A percentile compares a stretch with the other conserved stretches of the same genome.
These are phyloP conservation scores for Anthracocystis setariae DNA, from an alignment of 1,284 basidiomycete species.

Conservation along the genomic window DNA sequence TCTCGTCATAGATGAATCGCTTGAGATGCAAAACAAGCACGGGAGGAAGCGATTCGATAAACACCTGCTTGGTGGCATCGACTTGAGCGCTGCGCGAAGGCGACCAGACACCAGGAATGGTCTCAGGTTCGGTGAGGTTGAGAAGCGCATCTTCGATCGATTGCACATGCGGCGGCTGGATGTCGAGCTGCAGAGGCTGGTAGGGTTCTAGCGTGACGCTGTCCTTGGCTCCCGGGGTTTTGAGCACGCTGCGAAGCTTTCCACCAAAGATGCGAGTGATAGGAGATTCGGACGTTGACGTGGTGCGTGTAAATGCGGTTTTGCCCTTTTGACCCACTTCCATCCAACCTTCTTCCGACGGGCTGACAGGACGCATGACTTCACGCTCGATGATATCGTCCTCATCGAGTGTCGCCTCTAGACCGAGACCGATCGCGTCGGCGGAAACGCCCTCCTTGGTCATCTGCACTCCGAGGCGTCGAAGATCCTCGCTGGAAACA, in stretches of 20 bases:
- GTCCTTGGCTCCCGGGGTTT: slow-evolving; percentile 82
- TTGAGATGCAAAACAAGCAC: slow-evolving; percentile 92
- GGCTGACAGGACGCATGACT: slow-evolving; percentile 59
- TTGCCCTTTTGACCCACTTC: slow-evolving; percentile 93
- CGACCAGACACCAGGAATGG: slow-evolving; percentile 77
- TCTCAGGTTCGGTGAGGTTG: slow-evolving; percentile 82
- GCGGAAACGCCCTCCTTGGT: slow-evolving; percentile 17
- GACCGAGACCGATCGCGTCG: slow-evolving; percentile 19
- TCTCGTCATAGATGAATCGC: slow-evolving; percentile 88
- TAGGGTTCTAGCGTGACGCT: slow-evolving; percentile 92
- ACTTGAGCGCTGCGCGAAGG: slow-evolving; percentile 69
- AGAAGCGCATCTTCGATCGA: slow-evolving; percentile 85
- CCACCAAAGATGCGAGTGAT: slow-evolving; percentile 93
- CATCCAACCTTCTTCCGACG: slow-evolving; percentile 74
- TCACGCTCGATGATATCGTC: slow-evolving; percentile 72
- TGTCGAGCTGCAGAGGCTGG: slow-evolving; percentile 87
- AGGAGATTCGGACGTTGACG: slow-evolving; percentile 83
- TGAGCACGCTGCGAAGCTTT: slow-evolving; percentile 86
- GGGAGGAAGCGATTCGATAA: slow-evolving; percentile 84
- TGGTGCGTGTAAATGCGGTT: slow-evolving; percentile 81
- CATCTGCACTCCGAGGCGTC: slow-evolving; percentile 32
- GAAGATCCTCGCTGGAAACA: slow-evolving; percentile 36
- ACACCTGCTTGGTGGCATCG: slow-evolving; percentile 87
- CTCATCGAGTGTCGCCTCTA: slow-evolving; percentile 54
- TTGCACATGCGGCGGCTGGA: slow-evolving; percentile 77